A percentile compares a stretch with the other conserved stretches of the same genome.
phyloP scores from a whole-genome alignment of 768 basidiomycete genomes.

The Albatrellus ellisii region DNA sequence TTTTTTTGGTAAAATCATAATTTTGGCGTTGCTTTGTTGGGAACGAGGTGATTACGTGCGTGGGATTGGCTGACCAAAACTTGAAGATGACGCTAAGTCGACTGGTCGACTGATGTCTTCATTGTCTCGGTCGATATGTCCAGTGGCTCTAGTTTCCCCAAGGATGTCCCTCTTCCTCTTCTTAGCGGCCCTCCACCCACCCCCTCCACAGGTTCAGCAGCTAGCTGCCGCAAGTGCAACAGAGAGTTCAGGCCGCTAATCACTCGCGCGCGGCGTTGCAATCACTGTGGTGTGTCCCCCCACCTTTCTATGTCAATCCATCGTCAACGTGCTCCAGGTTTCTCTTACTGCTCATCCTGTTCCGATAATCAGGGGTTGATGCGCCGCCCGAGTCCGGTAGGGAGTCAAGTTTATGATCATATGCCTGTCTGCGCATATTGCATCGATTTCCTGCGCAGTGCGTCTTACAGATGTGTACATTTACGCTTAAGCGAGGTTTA shows the following conservation, averaged over 20 bases:
- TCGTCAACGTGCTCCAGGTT: slow-evolving; percentile 31
- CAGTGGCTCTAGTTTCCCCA: too few relatives aligned
- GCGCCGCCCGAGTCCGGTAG: slow-evolving; percentile 40
- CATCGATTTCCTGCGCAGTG: slow-evolving; percentile 56
- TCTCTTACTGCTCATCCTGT: slow-evolving; percentile 59
- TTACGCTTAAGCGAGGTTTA: slow-evolving; percentile 3
- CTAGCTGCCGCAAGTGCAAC: slow-evolving; percentile 53
- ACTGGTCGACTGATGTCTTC: too few relatives aligned
- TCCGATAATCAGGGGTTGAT: slow-evolving; percentile 67
- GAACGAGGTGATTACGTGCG: too few relatives aligned
- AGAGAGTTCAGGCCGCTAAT: slow-evolving; percentile 63
- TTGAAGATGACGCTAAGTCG: too few relatives aligned
- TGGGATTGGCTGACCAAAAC: too few relatives aligned
- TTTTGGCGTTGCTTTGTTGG: too few relatives aligned
- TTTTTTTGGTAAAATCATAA: too few relatives aligned
- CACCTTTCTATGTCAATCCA: background rate
- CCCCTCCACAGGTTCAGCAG: slow-evolving; percentile 20
- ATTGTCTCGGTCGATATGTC: too few relatives aligned
- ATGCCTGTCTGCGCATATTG: slow-evolving; percentile 62
- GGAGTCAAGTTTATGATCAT: slow-evolving; percentile 55
- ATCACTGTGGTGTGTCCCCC: slow-evolving; percentile 54
- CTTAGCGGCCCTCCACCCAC: slow-evolving; percentile 53
- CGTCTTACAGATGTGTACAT: slow-evolving; percentile 6
- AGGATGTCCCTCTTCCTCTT: too few relatives aligned
- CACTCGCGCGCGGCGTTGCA: slow-evolving; percentile 48